Evolutionary conservation across 495 filamentous ascomycete genomes (phyloP), one percentile per base, ranked within the genome.

Genomic region (Aspergillus hancockii): DNA sequence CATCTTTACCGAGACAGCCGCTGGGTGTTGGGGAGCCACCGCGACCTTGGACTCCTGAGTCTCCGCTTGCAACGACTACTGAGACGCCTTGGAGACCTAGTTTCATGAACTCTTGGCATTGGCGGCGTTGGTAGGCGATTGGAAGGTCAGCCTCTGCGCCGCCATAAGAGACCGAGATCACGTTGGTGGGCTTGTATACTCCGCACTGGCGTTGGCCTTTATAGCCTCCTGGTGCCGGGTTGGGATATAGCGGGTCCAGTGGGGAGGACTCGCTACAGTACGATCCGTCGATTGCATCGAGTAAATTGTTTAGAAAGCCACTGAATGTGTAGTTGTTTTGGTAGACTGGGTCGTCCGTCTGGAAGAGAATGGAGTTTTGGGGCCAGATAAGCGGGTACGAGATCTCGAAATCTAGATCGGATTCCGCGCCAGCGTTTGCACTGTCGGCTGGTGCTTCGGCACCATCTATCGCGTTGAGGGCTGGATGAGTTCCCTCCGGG

Each of bases 61-160:
- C 85, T 9, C 86, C 85, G 0, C 80, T 85, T 0, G 86, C 81
- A 60, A 83, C 82, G 38, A 90, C 62, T 19, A 88, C 72, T 0
- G 83, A 83, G 8, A 86, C 76, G 12, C 87, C 87, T 57, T 82
- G 81, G 22, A 89, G 73, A 3, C 80, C 85, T 8, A 89, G 83
- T 73, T 90, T 89, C 75, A 89, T 79, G 64, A 77, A 85, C 65
- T 86, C 81, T 52, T 75, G 70, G 69, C 84, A 85, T 64, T 85
- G 81, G 51, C 83, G 83, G 38, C 71, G 70, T 61, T 80, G 76
- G 66, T 84, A 88, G 40, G 67, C 67, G 36, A 77, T 70, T 13
- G 83, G 82, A 4, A 82, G 68, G 32, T 75, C 76, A 12, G 70
- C 71, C 59, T 88, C 85, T 45, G 77, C 77, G 31, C 70, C 71